Conservation (phyloP, 805 yeast species). For the Zygosaccharomyces bailii region DNA sequence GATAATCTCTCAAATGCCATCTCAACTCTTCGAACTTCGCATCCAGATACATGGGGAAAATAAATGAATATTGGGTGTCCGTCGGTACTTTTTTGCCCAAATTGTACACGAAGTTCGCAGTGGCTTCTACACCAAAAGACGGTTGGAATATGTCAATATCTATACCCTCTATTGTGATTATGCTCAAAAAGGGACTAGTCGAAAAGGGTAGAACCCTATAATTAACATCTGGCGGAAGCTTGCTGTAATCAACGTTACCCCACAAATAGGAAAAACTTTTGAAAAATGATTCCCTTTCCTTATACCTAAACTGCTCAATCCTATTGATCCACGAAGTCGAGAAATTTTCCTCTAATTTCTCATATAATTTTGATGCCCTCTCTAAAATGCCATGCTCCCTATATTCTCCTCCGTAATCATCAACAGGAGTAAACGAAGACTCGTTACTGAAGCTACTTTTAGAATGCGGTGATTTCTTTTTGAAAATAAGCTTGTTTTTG, state of each 20-base stretch:
- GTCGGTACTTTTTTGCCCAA: conserved; percentile 82
- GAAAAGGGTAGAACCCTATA: conserved; percentile 47
- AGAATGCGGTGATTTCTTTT: conserved; percentile 3
- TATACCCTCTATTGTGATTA: conserved; percentile 47
- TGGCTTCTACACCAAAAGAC: conserved; percentile 44
- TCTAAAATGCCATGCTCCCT: conserved; percentile 1
- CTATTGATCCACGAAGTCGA: conserved; percentile 70
- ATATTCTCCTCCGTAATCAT: background rate
- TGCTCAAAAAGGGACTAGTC: conserved; percentile 51
- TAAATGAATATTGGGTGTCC: conserved; percentile 62
- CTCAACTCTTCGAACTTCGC: conserved; percentile 58
- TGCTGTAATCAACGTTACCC: conserved; percentile 37
- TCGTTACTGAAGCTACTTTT: background rate
- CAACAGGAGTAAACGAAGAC: background rate
- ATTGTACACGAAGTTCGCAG: conserved; percentile 61
- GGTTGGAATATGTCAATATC: conserved; percentile 51
- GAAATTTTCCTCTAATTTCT: conserved; percentile 44
- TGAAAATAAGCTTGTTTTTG: conserved; percentile 9
- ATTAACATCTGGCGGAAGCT: conserved; percentile 41
- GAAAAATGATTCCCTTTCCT: conserved; percentile 40
- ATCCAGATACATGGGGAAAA: conserved; percentile 61
- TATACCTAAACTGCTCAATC: conserved; percentile 46
- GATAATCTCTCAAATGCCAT: conserved; percentile 78
- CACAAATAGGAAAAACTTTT: conserved; percentile 42
- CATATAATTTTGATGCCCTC: conserved; percentile 10